A percentile compares a stretch with the other conserved stretches of the same genome.
Conservation (phyloP, 2,329 filamentous ascomycete genomes). For the Aureobasidium sp. region DNA sequence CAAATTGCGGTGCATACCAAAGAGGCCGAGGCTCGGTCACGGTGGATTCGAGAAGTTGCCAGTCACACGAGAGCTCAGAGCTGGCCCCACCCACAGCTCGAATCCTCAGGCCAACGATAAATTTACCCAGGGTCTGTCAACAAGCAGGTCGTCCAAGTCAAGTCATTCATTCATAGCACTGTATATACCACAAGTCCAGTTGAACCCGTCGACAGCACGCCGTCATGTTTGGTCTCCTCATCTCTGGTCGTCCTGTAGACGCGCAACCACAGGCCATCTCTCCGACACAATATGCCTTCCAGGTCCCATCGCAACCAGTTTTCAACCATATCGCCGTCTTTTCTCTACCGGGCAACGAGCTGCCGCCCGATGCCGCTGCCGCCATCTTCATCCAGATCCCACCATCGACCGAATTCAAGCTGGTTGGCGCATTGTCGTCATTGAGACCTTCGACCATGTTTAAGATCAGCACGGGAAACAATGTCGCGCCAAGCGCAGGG, state of each 20-base stretch:
- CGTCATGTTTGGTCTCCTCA: conserved; percentile 54
- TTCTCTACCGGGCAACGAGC: conserved; percentile 66
- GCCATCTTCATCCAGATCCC: conserved; percentile 83
- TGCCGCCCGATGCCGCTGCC: conserved; percentile 72
- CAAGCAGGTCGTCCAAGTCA: background rate
- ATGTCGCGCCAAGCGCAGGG: conserved; percentile 34
- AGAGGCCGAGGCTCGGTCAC: background rate
- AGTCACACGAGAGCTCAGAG: conserved; percentile 1
- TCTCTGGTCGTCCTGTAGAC: conserved; percentile 54
- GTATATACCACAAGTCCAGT: background rate
- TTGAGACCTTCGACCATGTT: conserved; percentile 92
- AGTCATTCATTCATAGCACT: background rate
- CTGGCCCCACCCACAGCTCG: conserved; percentile 4
- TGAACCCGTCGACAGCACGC: background rate
- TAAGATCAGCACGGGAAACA: conserved; percentile 50
- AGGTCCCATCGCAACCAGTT: conserved; percentile 53
- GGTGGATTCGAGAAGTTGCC: conserved; percentile 6
- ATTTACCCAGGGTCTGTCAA: background rate
- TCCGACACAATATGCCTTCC: conserved; percentile 56
- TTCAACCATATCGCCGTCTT: conserved; percentile 80
- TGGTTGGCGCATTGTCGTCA: conserved; percentile 81
- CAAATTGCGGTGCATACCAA: background rate
- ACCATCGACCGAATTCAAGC: conserved; percentile 57
- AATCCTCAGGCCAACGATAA: background rate
- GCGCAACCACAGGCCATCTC: conserved; percentile 50